Conservation (phyloP, 345 rosid species). For the Draba incana region DNA sequence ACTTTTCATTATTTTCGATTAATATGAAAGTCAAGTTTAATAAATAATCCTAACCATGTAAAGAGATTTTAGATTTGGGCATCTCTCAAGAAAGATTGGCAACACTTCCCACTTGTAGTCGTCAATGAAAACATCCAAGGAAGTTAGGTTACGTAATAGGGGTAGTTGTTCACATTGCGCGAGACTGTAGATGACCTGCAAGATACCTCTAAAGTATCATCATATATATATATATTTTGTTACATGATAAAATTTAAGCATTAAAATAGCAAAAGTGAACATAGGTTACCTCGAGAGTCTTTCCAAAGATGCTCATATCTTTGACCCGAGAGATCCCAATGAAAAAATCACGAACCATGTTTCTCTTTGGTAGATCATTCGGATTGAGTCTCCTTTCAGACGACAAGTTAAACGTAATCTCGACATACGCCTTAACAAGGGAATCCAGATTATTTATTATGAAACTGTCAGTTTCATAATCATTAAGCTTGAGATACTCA, state of each 20-base stretch:
- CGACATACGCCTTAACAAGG: constrained; percentile 8
- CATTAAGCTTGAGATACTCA: not conserved
- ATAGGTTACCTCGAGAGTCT: constrained; percentile 21
- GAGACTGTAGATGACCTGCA: not conserved
- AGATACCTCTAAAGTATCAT: not conserved
- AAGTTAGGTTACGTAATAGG: not conserved
- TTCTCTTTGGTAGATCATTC: constrained; percentile 16
- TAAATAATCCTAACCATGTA: not conserved
- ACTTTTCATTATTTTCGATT: not conserved
- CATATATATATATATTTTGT: not conserved
- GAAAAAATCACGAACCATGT: constrained; percentile 10
- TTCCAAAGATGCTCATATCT: not conserved
- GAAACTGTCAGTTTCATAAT: not conserved
- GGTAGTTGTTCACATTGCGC: not conserved
- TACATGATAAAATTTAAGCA: not conserved
- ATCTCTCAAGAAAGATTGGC: constrained; percentile 14
- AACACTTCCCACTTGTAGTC: not conserved
- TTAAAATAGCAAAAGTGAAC: not conserved
- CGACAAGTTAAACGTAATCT: constrained; percentile 1
- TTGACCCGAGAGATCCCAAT: not conserved
- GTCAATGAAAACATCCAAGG: not conserved
- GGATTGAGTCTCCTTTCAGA: not conserved
- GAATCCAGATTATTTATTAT: not conserved
- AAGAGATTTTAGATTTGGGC: constrained; percentile 7
- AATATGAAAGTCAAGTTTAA: not conserved